Evolutionary conservation across 2,329 filamentous ascomycete species (phyloP).

Genomic region (Fusarium sp.): DNA sequence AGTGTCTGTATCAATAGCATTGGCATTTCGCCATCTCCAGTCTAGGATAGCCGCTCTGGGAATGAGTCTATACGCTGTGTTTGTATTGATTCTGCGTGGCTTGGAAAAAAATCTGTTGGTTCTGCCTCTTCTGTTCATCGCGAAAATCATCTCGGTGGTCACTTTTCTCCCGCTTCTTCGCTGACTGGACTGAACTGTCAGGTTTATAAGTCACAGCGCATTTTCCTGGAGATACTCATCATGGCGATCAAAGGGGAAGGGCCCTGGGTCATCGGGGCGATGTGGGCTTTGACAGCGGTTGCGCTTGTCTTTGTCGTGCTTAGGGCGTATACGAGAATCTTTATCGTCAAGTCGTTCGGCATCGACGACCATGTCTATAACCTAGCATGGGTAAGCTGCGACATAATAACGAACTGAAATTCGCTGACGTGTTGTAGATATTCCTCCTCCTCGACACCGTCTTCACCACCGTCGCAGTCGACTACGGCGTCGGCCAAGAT

Average conservation of each 20-base stretch:
- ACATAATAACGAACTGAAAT: neutral
- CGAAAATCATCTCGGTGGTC: neutral
- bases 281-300: slow-evolving; percentile 43
- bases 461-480: slow-evolving; percentile 45
- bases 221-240: neutral
- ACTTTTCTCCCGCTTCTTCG: neutral
- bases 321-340: slow-evolving; percentile 51
- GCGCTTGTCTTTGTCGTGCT: slow-evolving; percentile 47
- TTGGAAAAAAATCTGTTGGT: neutral
- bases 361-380: slow-evolving; percentile 51
- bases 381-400: slow-evolving; percentile 24
- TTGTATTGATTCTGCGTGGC: neutral
- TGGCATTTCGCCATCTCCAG: neutral
- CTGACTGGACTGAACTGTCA: neutral
- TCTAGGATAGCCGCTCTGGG: neutral
- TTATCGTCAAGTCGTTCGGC: slow-evolving; percentile 45
- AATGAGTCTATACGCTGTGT: neutral
- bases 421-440: neutral
- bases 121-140: neutral
- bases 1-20: neutral
- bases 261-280: slow-evolving; percentile 38
- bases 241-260: slow-evolving; percentile 37
- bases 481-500: slow-evolving; percentile 50
- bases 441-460: slow-evolving; percentile 49
- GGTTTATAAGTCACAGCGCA: neutral